Evolutionary conservation across 352 stramenopile genomes (phyloP).

Genomic region (Phytopythium oedochilum): DNA sequence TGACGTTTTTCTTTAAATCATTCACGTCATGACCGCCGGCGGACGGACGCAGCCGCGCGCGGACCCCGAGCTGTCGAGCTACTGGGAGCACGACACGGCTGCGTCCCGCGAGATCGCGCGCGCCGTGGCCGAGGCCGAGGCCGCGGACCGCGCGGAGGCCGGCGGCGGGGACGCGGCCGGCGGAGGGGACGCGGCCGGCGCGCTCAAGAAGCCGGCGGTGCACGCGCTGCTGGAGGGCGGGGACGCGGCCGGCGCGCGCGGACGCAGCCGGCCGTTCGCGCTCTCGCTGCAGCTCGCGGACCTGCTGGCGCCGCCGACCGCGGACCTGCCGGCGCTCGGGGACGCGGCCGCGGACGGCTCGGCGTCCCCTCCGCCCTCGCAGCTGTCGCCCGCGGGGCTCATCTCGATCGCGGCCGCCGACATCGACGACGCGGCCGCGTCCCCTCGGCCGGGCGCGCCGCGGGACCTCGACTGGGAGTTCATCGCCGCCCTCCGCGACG

Average conservation of each 20-base stretch:
- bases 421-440: conserved; percentile 60
- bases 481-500: conserved; percentile 47
- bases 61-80: conserved; percentile 60
- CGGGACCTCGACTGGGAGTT: conserved; percentile 61
- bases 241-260: conserved; percentile 1
- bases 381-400: conserved; percentile 67
- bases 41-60: conserved; percentile 41
- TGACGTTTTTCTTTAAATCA: background rate
- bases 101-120: conserved; percentile 58
- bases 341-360: conserved; percentile 46
- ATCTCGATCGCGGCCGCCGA: conserved; percentile 83
- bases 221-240: conserved; percentile 19
- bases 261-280: conserved; percentile 4
- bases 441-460: conserved; percentile 11
- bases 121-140: conserved; percentile 55
- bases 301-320: conserved; percentile 13
- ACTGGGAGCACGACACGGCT: conserved; percentile 78
- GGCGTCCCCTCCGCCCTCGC: conserved; percentile 30
- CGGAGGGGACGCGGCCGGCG: conserved; percentile 17
- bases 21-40: too few species aligned
- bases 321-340: conserved; percentile 24
- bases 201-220: conserved; percentile 57
- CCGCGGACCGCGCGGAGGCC: conserved; percentile 27
- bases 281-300: conserved; percentile 13
- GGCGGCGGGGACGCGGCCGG: conserved; percentile 45